These are phyloP conservation scores for Grifola frondosa DNA, from an alignment of 1,284 basidiomycete species.

Conservation along the genomic window DNA sequence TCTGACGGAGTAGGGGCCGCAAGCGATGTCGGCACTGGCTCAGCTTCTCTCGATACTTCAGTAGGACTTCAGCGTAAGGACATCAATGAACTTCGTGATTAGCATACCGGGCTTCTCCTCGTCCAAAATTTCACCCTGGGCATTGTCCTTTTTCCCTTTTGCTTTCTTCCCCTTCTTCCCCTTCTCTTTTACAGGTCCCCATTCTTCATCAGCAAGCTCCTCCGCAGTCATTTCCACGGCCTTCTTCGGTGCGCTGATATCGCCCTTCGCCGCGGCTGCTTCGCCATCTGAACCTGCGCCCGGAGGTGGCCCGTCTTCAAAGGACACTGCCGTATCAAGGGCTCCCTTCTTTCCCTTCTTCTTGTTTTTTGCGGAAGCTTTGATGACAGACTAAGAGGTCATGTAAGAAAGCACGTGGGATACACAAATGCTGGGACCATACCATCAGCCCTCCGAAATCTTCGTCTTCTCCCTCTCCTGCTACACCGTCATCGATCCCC, in stretches of 20 bases:
- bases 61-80: background rate
- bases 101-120: conserved; percentile 30
- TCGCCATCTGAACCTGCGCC: conserved; percentile 38
- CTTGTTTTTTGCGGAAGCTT: conserved; percentile 64
- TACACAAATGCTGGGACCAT: conserved; percentile 10
- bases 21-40: conserved; percentile 6
- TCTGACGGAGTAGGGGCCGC: conserved; percentile 29
- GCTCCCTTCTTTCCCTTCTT: conserved; percentile 54
- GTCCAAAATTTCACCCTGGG: conserved; percentile 38
- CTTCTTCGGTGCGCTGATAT: conserved; percentile 37
- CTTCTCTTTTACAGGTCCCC: conserved; percentile 58
- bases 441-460: conserved; percentile 87
- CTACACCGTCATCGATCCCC: conserved; percentile 46
- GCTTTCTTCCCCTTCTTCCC: conserved; percentile 54
- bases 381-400: conserved; percentile 40
- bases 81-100: background rate
- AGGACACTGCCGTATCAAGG: conserved; percentile 30
- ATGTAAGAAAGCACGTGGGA: background rate
- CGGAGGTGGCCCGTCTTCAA: conserved; percentile 35
- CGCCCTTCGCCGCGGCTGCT: conserved; percentile 34
- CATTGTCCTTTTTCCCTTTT: conserved; percentile 56
- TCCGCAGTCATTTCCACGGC: conserved; percentile 58
- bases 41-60: background rate
- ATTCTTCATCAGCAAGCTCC: conserved; percentile 68
- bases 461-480: conserved; percentile 65